Evolutionary conservation across 495 filamentous ascomycete genomes (phyloP), one percentile per base, ranked within the genome.

Genomic region (Annulohypoxylon nitens): DNA sequence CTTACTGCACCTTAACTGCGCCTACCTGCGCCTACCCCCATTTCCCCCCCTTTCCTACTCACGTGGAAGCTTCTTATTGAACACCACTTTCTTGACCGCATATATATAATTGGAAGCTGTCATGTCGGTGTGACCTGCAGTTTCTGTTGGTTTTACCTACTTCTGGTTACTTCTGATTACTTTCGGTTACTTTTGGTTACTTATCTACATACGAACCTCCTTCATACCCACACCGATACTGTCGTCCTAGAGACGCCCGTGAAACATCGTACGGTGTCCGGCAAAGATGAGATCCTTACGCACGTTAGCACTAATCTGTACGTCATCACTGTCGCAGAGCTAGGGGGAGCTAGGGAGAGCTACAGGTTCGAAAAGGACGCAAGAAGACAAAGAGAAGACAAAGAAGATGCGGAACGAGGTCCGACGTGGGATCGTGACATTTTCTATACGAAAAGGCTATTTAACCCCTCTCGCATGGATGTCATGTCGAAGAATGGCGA

Each of bases 21-120:
- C 7, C 43, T 47, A 47, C 43, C 43, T 47, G 43, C 43, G 43
- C 9, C 53, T 20, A 34, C 20, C n/a, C 66, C 51, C 39, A 2
- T 39, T 10, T 39, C 26, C 3, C 59, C 57, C 66, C 66, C 16
- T 36, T 12, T 55, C 20, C 48, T 18, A 57, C 57, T 70, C 72
- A 75, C 72, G 72, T 75, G 72, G 61, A 75, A 63, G 72, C 67
- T 75, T 67, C 63, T 67, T 23, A 75, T 75, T 75, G 62, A 61
- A 67, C 50, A 64, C 45, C 67, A 33, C 25, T 25, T 45, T 70
- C 72, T 64, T 70, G 63, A 70, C 72, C 72, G 63, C 72, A 75
- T 74, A 47, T 37, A 63, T 60, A 25, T 70, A 53, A 57, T 34
- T 68, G 33, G 30, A 47, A 61, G 51, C 43, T 9, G 37, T 60